Evolutionary conservation across 805 yeast species (phyloP).

Genomic region (Alloascoidea hylecoeti): DNA sequence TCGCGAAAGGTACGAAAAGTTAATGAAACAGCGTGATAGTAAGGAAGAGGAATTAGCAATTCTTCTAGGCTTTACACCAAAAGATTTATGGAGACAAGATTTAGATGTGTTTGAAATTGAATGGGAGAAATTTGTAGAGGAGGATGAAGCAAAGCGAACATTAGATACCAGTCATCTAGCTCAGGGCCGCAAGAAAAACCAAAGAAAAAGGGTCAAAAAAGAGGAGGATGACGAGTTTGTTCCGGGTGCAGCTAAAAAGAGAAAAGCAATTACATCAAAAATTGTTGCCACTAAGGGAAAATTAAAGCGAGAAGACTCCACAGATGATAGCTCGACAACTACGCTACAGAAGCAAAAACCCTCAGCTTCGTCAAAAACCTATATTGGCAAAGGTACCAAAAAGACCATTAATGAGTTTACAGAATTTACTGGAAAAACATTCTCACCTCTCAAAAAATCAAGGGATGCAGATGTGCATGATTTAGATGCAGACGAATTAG

Average conservation of each 20-base stretch:
- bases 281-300: background rate
- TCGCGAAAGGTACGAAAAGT: constrained; percentile 70
- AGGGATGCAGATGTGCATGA: background rate
- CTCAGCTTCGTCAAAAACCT: background rate
- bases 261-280: background rate
- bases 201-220: background rate
- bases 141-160: constrained; percentile 24
- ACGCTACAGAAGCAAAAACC: background rate
- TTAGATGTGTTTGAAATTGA: constrained; percentile 55
- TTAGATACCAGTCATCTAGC: background rate
- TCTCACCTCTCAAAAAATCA: background rate
- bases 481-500: background rate
- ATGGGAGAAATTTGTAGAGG: constrained; percentile 55
- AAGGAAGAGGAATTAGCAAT: constrained; percentile 58
- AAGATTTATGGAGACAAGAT: constrained; percentile 81
- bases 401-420: background rate
- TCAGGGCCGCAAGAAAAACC: background rate
- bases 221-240: constrained; percentile 1
- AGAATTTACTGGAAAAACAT: background rate
- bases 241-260: constrained; percentile 1
- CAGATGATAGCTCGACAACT: background rate
- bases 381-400: background rate
- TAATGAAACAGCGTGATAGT: constrained; percentile 57
- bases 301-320: background rate
- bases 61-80: constrained; percentile 57